Conservation (phyloP, 768 basidiomycete genomes). For the Sarcomyxa edulis region DNA sequence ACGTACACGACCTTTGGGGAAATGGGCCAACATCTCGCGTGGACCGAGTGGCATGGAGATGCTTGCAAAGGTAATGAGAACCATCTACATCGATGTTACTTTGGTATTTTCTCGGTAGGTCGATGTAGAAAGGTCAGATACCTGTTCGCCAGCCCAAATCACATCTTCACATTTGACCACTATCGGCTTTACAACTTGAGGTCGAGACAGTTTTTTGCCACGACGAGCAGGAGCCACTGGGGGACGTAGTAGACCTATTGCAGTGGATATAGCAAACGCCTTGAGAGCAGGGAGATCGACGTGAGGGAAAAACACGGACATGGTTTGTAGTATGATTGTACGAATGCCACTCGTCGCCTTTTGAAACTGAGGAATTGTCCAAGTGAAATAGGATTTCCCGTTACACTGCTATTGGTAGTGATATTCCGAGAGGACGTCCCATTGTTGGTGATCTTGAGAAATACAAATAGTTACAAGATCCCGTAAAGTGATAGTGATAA, state of each 20-base stretch:
- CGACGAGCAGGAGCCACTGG: conserved; percentile 13
- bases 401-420: too few relatives aligned
- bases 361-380: too few relatives aligned
- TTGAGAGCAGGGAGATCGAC: conserved; percentile 20
- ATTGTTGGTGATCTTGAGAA: too few relatives aligned
- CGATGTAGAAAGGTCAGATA: conserved; percentile 7
- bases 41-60: conserved; percentile 21
- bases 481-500: too few relatives aligned
- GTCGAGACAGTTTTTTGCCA: conserved; percentile 3
- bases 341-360: too few relatives aligned
- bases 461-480: too few relatives aligned
- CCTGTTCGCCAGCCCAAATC: conserved; percentile 22
- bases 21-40: conserved; percentile 22
- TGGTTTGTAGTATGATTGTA: too few relatives aligned
- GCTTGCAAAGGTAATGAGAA: conserved; percentile 20
- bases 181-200: conserved; percentile 13
- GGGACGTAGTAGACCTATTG: conserved; percentile 6
- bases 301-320: conserved; percentile 17
- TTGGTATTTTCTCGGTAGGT: neutral
- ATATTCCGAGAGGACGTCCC: too few relatives aligned
- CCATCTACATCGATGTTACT: conserved; percentile 21
- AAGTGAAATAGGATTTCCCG: too few relatives aligned
- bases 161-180: conserved; percentile 18
- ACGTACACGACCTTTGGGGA: conserved; percentile 19
- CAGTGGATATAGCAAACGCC: conserved; percentile 18